Conservation (phyloP, 2,329 filamentous ascomycete genomes). For the Calonectria hawksworthii region DNA sequence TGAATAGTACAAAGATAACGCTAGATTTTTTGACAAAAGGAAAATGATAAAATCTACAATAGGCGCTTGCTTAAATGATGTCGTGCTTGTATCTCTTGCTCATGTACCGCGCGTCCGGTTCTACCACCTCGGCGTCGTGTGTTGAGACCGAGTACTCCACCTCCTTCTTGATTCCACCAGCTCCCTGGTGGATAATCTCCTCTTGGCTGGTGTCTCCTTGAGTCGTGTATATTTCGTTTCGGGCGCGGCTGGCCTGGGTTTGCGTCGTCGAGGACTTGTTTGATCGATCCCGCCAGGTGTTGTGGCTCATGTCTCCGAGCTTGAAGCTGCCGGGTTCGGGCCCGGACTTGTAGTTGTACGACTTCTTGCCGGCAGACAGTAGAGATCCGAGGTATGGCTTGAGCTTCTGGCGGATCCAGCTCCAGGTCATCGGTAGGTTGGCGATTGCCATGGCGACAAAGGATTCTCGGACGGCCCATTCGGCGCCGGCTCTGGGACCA, state of each 20-base stretch:
- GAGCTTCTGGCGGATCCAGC: not conserved
- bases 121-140: not conserved
- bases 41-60: not conserved
- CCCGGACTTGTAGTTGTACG: not conserved
- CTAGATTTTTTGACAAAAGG: not conserved
- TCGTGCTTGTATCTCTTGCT: not conserved
- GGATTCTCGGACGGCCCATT: conserved; percentile 8
- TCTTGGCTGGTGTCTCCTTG: not conserved
- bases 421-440: conserved; percentile 5
- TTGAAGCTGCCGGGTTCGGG: conserved; percentile 3
- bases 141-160: conserved; percentile 3
- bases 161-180: not conserved
- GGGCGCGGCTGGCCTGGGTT: not conserved
- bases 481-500: not conserved
- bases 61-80: not conserved
- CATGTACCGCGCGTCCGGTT: not conserved
- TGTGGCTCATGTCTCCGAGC: not conserved
- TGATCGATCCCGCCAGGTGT: not conserved
- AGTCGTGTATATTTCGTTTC: not conserved
- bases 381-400: conserved; percentile 1
- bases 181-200: not conserved
- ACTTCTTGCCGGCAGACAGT: not conserved
- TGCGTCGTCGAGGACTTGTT: not conserved
- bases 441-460: conserved; percentile 3
- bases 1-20: not conserved